These are phyloP conservation scores for Kazachstania viticola DNA, from an alignment of 805 yeast species.

Conservation along the genomic window DNA sequence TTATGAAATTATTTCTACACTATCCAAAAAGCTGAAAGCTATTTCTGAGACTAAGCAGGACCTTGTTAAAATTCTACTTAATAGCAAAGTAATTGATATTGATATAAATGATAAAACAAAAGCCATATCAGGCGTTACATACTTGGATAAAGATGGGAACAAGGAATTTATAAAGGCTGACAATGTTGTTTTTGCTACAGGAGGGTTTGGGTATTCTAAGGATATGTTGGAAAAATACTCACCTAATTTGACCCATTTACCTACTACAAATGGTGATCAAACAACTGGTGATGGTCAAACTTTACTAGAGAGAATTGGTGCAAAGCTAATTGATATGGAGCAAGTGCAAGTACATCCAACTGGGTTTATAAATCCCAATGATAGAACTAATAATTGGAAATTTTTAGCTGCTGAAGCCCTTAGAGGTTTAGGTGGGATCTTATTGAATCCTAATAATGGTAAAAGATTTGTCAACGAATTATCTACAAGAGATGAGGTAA, in stretches of 20 bases:
- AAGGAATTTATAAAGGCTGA: conserved; percentile 19
- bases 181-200: conserved; percentile 44
- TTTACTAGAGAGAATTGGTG: conserved; percentile 35
- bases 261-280: conserved; percentile 46
- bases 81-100: conserved; percentile 30
- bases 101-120: conserved; percentile 17
- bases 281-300: conserved; percentile 53
- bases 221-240: conserved; percentile 32
- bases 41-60: conserved; percentile 17
- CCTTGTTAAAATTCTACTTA: conserved; percentile 28
- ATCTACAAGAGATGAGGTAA: conserved; percentile 41
- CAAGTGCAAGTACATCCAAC: conserved; percentile 57
- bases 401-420: conserved; percentile 52
- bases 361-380: conserved; percentile 39
- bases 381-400: conserved; percentile 34
- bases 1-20: conserved; percentile 40
- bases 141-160: conserved; percentile 24
- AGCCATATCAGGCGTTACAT: conserved; percentile 34
- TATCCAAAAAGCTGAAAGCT: conserved; percentile 29
- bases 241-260: conserved; percentile 35
- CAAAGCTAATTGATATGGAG: conserved; percentile 43
- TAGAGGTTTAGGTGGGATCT: conserved; percentile 48
- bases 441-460: conserved; percentile 34
- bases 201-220: conserved; percentile 40
- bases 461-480: conserved; percentile 44